Evolutionary conservation across 1,284 basidiomycete genomes (phyloP).

Genomic region (Ceratobasidium sp.): DNA sequence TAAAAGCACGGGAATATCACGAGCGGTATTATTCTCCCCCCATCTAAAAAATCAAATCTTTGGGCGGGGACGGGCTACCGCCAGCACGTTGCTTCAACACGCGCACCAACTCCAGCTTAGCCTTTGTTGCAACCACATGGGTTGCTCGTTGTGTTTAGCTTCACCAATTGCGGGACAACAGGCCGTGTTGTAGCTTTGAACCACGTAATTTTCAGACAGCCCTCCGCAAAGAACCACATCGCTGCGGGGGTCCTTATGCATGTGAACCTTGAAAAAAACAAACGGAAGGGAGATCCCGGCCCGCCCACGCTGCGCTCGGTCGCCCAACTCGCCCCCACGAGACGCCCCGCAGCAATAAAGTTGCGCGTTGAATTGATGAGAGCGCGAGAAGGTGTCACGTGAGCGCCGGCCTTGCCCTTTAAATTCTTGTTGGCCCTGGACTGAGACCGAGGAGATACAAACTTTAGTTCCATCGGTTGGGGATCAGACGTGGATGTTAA

Average conservation of each 20-base stretch:
- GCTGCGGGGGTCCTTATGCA: background rate
- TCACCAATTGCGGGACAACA: background rate
- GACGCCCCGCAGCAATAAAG: background rate
- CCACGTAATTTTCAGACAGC: background rate
- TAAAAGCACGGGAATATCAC: background rate
- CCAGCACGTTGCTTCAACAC: conserved; percentile 8
- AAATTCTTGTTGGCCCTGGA: background rate
- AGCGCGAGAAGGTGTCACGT: conserved; percentile 2
- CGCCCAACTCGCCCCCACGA: background rate
- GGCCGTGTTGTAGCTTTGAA: background rate
- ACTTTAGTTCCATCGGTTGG: background rate
- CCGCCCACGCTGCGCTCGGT: background rate
- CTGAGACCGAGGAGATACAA: background rate
- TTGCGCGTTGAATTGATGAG: conserved; percentile 1
- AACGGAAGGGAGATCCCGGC: background rate
- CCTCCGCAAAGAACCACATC: background rate
- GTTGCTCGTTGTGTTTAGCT: background rate
- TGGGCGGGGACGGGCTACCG: background rate
- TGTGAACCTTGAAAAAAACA: background rate
- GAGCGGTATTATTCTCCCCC: background rate
- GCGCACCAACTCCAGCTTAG: conserved; percentile 10
- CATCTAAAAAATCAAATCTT: conserved; percentile 1
- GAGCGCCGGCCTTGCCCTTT: background rate
- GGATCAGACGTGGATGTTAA: conserved; percentile 7
- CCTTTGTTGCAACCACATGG: background rate